Conservation (phyloP, 2,329 filamentous ascomycete species). For the Penicillium polonicum region DNA sequence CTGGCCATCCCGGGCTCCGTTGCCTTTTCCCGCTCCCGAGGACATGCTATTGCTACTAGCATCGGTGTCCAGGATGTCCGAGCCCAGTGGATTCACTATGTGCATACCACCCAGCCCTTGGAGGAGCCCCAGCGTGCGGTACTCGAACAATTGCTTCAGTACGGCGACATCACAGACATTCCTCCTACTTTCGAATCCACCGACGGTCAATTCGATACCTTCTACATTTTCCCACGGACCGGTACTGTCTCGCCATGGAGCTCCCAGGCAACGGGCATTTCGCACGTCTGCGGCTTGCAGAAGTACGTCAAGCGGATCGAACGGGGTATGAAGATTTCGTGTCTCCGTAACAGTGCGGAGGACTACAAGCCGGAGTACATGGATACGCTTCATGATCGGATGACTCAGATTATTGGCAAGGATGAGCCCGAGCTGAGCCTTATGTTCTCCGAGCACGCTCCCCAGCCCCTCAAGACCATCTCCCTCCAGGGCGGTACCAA, state of each 20-base stretch:
- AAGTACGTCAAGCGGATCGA: slow-evolving; percentile 75
- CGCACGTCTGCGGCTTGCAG: slow-evolving; percentile 82
- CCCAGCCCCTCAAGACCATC: slow-evolving; percentile 69
- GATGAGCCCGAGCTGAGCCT: slow-evolving; percentile 65
- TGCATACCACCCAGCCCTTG: slow-evolving; percentile 56
- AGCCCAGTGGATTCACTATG: slow-evolving; percentile 60
- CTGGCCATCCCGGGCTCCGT: slow-evolving; percentile 43
- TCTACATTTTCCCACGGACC: slow-evolving; percentile 77
- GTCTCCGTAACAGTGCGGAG: slow-evolving; percentile 59
- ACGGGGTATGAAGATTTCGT: slow-evolving; percentile 73
- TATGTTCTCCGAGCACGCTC: slow-evolving; percentile 74
- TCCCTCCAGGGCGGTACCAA: slow-evolving; percentile 66
- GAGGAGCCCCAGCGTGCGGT: slow-evolving; percentile 49
- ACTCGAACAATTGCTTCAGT: slow-evolving; percentile 60
- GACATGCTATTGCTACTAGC: slow-evolving; percentile 43
- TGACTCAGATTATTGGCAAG: slow-evolving; percentile 80
- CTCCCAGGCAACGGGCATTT: slow-evolving; percentile 91
- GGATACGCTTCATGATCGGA: slow-evolving; percentile 80
- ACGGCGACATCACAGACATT: slow-evolving; percentile 57
- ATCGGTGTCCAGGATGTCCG: slow-evolving; percentile 46
- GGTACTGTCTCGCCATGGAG: slow-evolving; percentile 92
- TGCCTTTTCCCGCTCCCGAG: slow-evolving; percentile 48
- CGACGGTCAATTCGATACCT: slow-evolving; percentile 55
- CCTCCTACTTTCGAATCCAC: slow-evolving; percentile 44
- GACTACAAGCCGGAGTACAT: slow-evolving; percentile 57